Evolutionary conservation across 2,329 filamentous ascomycete species (phyloP), one percentile per base, ranked within the genome.

Genomic region (Aspergillus pseudoviridinutans): DNA sequence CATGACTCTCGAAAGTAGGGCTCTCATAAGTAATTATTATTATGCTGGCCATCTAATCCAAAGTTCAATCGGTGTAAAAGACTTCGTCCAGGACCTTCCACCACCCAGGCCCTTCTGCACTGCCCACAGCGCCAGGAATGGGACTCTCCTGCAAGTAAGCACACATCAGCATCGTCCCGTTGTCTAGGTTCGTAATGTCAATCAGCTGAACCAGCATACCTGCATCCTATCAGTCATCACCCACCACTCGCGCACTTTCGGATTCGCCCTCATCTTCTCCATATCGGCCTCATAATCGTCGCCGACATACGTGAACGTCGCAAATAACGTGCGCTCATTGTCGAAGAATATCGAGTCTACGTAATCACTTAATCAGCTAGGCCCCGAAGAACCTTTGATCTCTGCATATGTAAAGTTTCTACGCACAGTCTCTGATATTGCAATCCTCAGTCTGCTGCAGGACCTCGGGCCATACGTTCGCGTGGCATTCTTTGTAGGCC

Each of bases 241-340:
- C 89, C 89, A 93, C 90, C 90, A 93, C 71, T 89, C 86, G 55
- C 84, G 82, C 35, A 92, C 87, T 68, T 87, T 87, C 1, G 84
- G 82, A 64, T 92, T 91, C 57, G 84, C 84, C 1, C 82, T 80
- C 89, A 92, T 92, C 60, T 79, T 81, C 72, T 84, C 82, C 90
- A 93, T 92, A 68, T 93, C 90, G 9, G 80, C 86, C 2, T 83
- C 85, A 59, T 84, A 92, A 61, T 90, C 82, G 58, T 82, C 82
- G 0, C 90, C 90, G n/a, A 88, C 79, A 66, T 92, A 93, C 71
- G 90, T 92, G 79, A 92, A 91, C 25, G 79, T 85, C 0, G 88
- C 87, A 69, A 92, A 92, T 1, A 93, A 79, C 46, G 87, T 86
- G 54, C 83, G 74, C 12, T 85, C 79, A 67, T 90, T 87, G 64